A percentile compares a stretch with the other conserved stretches of the same genome.
phyloP scores from a whole-genome alignment of 169 alveolate genomes.

The Eimeria mitis region DNA sequence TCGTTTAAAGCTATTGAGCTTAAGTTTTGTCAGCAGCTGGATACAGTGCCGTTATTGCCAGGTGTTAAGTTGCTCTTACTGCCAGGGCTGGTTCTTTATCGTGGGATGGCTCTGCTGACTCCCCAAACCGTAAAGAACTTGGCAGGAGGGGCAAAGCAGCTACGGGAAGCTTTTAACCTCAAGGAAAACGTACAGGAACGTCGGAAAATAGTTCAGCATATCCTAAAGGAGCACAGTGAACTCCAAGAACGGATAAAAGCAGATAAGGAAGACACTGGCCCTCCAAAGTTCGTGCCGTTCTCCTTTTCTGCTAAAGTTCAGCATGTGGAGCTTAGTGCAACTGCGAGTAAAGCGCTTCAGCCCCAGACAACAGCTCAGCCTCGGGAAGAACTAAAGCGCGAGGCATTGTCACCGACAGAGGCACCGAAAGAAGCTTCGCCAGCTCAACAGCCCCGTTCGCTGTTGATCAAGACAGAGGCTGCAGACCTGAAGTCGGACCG shows the following conservation, averaged over 20 bases:
- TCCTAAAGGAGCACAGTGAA: constrained; percentile 57
- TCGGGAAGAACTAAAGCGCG: constrained; percentile 22
- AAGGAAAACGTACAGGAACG: constrained; percentile 57
- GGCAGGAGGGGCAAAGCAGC: constrained; percentile 66
- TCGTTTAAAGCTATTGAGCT: constrained; percentile 77
- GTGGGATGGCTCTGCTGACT: constrained; percentile 55
- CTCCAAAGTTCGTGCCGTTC: constrained; percentile 78
- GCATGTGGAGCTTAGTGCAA: constrained; percentile 33
- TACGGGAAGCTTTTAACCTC: constrained; percentile 63
- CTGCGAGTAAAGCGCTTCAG: neutral
- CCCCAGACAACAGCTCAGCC: constrained; percentile 5
- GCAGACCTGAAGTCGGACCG: constrained; percentile 54
- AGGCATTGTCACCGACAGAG: constrained; percentile 9
- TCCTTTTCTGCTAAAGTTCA: constrained; percentile 74
- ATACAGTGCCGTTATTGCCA: constrained; percentile 62
- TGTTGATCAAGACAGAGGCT: constrained; percentile 4
- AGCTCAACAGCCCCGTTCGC: constrained; percentile 24
- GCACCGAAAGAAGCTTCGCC: neutral
- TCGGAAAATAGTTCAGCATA: constrained; percentile 66
- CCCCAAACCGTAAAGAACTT: constrained; percentile 39
- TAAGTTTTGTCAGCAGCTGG: constrained; percentile 74
- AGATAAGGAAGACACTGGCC: constrained; percentile 68
- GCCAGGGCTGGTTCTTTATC: constrained; percentile 37
- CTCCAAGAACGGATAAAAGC: constrained; percentile 54
- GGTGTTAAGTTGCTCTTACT: constrained; percentile 73